These are phyloP conservation scores for Colletotrichum orbiculare DNA, from an alignment of 2,329 filamentous ascomycete species.

Conservation along the genomic window DNA sequence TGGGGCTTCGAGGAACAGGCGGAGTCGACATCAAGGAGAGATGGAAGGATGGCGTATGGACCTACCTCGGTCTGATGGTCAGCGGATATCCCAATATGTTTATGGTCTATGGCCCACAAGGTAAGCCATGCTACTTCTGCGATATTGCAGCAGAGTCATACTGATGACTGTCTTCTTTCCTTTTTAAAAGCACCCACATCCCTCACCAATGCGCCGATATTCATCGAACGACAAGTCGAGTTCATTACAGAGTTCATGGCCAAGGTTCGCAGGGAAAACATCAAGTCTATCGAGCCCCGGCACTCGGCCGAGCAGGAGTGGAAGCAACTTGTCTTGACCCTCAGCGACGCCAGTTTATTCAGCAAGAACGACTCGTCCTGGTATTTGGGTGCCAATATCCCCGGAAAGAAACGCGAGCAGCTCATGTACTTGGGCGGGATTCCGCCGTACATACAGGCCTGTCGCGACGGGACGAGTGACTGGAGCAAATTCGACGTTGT, in stretches of 20 bases:
- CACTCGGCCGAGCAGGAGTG: slow-evolving; percentile 31
- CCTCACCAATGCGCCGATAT: slow-evolving; percentile 37
- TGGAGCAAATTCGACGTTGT: slow-evolving; percentile 23
- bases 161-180: not conserved
- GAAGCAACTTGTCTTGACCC: slow-evolving; percentile 31
- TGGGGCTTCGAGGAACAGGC: slow-evolving; percentile 45
- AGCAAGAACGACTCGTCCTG: slow-evolving; percentile 36
- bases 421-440: slow-evolving; percentile 39
- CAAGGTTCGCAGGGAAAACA: slow-evolving; percentile 24
- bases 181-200: slow-evolving; percentile 34
- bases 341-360: slow-evolving; percentile 37
- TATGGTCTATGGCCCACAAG: slow-evolving; percentile 42
- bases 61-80: slow-evolving; percentile 41
- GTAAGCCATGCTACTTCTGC: not conserved
- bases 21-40: slow-evolving; percentile 44
- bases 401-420: slow-evolving; percentile 38
- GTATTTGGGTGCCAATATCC: slow-evolving; percentile 42
- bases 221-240: slow-evolving; percentile 37
- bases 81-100: slow-evolving; percentile 39
- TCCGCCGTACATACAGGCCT: slow-evolving; percentile 30
- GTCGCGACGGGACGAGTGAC: slow-evolving; percentile 21
- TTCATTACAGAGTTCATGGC: slow-evolving; percentile 32
- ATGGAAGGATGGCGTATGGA: slow-evolving; percentile 46
- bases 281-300: slow-evolving; percentile 36
- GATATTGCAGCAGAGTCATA: not conserved